Percentiles rank a stretch among this genome's conserved stretches.
Conservation (phyloP, 495 filamentous ascomycete species). For the Penicillium parvum region DNA sequence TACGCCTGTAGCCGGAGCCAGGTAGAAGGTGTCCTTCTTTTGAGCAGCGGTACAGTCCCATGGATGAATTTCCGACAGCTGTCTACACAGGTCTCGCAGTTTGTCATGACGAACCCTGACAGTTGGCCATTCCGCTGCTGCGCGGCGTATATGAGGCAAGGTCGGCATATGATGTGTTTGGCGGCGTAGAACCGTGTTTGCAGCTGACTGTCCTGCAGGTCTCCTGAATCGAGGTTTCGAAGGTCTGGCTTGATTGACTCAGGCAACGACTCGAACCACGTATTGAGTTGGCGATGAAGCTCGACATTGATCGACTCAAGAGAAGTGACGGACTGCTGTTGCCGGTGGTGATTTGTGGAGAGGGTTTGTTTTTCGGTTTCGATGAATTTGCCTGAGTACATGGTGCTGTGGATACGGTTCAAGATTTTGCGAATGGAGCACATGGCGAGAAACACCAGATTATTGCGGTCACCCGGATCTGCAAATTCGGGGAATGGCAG, state of each 20-base stretch:
- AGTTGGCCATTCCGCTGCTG: constrained; percentile 2
- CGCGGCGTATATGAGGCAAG: constrained; percentile 15
- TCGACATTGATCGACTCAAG: constrained; percentile 14
- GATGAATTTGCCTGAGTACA: constrained; percentile 9
- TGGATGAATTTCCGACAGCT: constrained; percentile 16
- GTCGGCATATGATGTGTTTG: constrained; percentile 18
- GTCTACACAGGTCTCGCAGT: constrained; percentile 15
- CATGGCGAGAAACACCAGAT: constrained; percentile 18
- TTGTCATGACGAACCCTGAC: constrained; percentile 8
- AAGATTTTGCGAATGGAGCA: constrained; percentile 19
- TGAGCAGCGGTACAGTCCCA: constrained; percentile 7
- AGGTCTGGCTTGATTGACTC: constrained; percentile 11
- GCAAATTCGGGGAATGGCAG: constrained; percentile 11
- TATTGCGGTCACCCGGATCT: constrained; percentile 1
- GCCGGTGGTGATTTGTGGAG: background rate
- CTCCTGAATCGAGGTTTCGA: background rate
- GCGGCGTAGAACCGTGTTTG: constrained; percentile 16
- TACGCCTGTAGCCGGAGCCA: constrained; percentile 20
- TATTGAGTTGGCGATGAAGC: constrained; percentile 13
- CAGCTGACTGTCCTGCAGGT: constrained; percentile 13
- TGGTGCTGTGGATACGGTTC: constrained; percentile 16
- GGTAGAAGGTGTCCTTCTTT: constrained; percentile 12
- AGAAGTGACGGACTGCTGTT: constrained; percentile 10
- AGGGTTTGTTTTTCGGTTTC: constrained; percentile 1
- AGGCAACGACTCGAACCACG: constrained; percentile 13